Conservation (phyloP, 1,284 basidiomycete genomes). For the Fistulinella cinereoalba region DNA sequence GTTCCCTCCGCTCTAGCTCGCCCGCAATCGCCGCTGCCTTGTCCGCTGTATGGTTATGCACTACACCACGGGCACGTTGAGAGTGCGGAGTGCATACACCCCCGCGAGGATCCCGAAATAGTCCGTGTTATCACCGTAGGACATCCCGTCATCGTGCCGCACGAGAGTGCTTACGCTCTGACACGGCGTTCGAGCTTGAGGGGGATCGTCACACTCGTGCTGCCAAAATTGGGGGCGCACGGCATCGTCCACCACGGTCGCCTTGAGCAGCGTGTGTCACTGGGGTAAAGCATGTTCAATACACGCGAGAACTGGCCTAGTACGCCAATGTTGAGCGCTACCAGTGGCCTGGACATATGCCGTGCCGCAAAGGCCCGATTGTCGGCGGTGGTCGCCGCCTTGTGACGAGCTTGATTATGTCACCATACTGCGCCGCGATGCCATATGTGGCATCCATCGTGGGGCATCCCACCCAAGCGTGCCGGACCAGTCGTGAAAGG, state of each 20-base stretch:
- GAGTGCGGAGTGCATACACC: constrained; percentile 75
- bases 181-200: constrained; percentile 84
- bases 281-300: constrained; percentile 86
- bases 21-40: constrained; percentile 70
- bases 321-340: constrained; percentile 93
- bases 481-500: constrained; percentile 94
- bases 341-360: constrained; percentile 68
- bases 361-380: constrained; percentile 77
- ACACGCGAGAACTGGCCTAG: constrained; percentile 90
- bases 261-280: constrained; percentile 86
- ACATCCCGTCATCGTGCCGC: constrained; percentile 46
- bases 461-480: constrained; percentile 78
- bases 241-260: constrained; percentile 60
- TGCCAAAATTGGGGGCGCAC: constrained; percentile 83
- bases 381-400: constrained; percentile 72
- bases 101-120: constrained; percentile 81
- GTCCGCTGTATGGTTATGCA: constrained; percentile 79
- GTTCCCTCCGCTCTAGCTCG: constrained; percentile 58
- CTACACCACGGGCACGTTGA: constrained; percentile 72
- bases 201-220: constrained; percentile 94
- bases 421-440: constrained; percentile 66
- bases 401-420: constrained; percentile 94
- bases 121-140: constrained; percentile 92
- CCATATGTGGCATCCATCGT: constrained; percentile 70
- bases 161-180: constrained; percentile 94